These are phyloP conservation scores for Fusarium aywerte DNA, from an alignment of 2,329 filamentous ascomycete genomes.

Conservation along the genomic window DNA sequence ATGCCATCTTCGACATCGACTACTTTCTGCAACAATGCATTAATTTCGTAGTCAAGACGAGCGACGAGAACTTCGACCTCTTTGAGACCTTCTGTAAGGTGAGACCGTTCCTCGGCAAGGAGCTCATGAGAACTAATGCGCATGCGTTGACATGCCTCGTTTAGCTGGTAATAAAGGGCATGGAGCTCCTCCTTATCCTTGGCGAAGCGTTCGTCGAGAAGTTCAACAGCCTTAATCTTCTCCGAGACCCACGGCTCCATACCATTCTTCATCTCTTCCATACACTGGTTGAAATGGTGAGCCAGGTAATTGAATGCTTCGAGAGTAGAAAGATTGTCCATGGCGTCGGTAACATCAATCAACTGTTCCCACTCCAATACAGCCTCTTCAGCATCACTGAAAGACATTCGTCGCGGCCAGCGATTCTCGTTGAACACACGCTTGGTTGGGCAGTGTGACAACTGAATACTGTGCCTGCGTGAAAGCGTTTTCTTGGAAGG, in stretches of 20 bases:
- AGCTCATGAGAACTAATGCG: constrained; percentile 75
- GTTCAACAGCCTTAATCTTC: constrained; percentile 66
- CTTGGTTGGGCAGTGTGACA: constrained; percentile 46
- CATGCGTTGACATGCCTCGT: constrained; percentile 75
- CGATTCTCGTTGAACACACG: constrained; percentile 64
- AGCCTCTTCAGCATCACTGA: constrained; percentile 80
- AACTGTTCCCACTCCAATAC: constrained; percentile 73
- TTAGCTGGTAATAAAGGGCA: constrained; percentile 73
- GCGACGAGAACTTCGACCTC: constrained; percentile 84
- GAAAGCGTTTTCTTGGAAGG: constrained; percentile 62
- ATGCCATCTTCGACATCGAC: constrained; percentile 89
- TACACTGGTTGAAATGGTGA: constrained; percentile 62
- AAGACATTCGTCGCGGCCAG: constrained; percentile 79
- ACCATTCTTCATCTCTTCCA: constrained; percentile 62
- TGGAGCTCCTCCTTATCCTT: constrained; percentile 74
- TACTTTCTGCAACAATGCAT: constrained; percentile 80
- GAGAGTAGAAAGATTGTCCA: constrained; percentile 44
- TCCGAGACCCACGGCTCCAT: constrained; percentile 70
- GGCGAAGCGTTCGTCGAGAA: constrained; percentile 70
- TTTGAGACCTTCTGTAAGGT: constrained; percentile 76
- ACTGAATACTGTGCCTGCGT: constrained; percentile 69
- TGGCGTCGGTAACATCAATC: constrained; percentile 53
- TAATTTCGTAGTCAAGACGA: constrained; percentile 92
- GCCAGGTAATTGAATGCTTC: constrained; percentile 63
- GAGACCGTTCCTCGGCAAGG: constrained; percentile 73